Evolutionary conservation across 306 rosid species (phyloP).

Genomic region (Luffa aegyptiaca): DNA sequence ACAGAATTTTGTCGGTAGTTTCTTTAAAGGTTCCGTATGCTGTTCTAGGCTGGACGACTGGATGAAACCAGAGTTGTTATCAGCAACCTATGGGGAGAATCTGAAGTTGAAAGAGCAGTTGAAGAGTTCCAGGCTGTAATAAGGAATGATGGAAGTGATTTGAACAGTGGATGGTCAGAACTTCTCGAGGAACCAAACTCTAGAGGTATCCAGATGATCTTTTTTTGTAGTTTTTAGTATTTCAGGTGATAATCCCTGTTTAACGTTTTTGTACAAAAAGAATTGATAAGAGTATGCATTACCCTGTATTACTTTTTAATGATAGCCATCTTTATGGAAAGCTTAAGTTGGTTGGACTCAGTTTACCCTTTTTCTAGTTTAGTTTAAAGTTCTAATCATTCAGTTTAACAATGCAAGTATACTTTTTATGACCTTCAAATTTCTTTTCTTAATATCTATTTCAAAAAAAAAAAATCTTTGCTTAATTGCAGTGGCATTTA

Average conservation of each 20-base stretch:
- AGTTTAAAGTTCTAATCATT: neutral
- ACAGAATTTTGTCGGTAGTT: neutral
- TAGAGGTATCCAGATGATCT: constrained; percentile 76
- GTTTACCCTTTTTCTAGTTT: neutral
- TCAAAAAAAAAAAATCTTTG: constrained; percentile 5
- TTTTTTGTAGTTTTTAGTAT: constrained; percentile 10
- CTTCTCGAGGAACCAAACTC: constrained; percentile 69
- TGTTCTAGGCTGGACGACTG: constrained; percentile 60
- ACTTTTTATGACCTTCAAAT: neutral
- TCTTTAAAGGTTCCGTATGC: constrained; percentile 4
- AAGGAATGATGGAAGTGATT: constrained; percentile 66
- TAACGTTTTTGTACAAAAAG: neutral
- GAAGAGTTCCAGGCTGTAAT: constrained; percentile 63
- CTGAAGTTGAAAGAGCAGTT: constrained; percentile 66
- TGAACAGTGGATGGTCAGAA: constrained; percentile 64
- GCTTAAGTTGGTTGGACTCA: neutral
- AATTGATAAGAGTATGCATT: neutral
- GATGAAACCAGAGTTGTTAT: constrained; percentile 54
- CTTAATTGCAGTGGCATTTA: constrained; percentile 59
- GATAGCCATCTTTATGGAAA: neutral
- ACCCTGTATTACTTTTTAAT: neutral
- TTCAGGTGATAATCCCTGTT: neutral
- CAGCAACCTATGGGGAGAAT: constrained; percentile 67
- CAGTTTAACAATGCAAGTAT: neutral
- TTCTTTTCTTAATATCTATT: constrained; percentile 15